These are phyloP conservation scores for Avena insularis DNA, from an alignment of 176 grass and related monocot species.

Conservation along the genomic window DNA sequence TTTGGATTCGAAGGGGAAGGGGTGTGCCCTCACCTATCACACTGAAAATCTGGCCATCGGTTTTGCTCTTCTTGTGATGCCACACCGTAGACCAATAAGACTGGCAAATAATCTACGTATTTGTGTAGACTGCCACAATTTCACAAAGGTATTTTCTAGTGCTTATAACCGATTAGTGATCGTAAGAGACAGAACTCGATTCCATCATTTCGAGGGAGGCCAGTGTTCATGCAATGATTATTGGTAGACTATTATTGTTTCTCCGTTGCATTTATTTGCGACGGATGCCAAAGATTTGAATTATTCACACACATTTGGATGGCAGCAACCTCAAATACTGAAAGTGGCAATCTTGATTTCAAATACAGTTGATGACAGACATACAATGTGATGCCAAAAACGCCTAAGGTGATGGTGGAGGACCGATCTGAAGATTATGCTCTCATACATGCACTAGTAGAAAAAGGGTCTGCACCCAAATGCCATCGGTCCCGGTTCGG, in stretches of 20 bases:
- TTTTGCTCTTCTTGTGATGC: slow-evolving; percentile 65
- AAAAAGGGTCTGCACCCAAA: no score
- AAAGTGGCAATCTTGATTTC: not conserved
- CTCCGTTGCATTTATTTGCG: not conserved
- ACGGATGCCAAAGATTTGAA: not conserved
- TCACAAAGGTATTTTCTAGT: slow-evolving; percentile 58
- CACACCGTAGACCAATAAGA: slow-evolving; percentile 60
- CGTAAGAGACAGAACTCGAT: slow-evolving; percentile 69
- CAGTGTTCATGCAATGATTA: slow-evolving; percentile 78
- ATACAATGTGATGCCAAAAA: not conserved
- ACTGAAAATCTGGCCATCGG: slow-evolving; percentile 77
- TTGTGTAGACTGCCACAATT: slow-evolving; percentile 76
- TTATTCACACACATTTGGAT: not conserved
- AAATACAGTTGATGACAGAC: not conserved
- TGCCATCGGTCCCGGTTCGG: no score
- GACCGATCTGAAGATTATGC: no score
- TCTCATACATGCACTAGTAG: no score
- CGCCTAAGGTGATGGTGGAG: no score
- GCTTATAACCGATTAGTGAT: slow-evolving; percentile 65
- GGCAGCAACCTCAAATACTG: not conserved
- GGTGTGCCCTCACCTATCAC: slow-evolving; percentile 63
- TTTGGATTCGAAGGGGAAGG: slow-evolving; percentile 68
- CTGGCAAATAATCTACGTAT: slow-evolving; percentile 73
- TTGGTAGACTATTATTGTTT: slow-evolving; percentile 54
- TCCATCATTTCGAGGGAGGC: slow-evolving; percentile 73